phyloP scores from a whole-genome alignment of 2,329 filamentous ascomycete genomes.

The Nothophaeocryptopus gaeumannii region DNA sequence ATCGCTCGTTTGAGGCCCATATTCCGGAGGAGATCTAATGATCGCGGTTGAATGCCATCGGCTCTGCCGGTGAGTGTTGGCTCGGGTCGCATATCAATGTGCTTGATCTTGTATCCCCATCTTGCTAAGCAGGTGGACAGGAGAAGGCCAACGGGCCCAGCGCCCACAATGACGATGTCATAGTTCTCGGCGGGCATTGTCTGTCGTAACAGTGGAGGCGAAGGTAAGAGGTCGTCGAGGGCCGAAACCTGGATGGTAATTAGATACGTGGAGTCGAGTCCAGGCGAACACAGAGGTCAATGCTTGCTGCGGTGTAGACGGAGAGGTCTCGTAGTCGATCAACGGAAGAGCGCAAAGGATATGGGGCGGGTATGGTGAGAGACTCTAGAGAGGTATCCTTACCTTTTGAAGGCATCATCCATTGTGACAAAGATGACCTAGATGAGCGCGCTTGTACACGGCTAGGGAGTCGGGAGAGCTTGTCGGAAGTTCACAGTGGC shows the following conservation, averaged over 20 bases:
- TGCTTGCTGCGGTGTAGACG: constrained; percentile 5
- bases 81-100: constrained; percentile 85
- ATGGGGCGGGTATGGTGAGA: constrained; percentile 1
- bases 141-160: constrained; percentile 83
- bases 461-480: constrained; percentile 15
- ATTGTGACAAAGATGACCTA: not conserved
- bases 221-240: constrained; percentile 1
- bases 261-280: constrained; percentile 2
- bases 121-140: constrained; percentile 82
- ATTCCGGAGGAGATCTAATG: constrained; percentile 80
- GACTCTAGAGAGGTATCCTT: constrained; percentile 6
- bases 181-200: constrained; percentile 47
- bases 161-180: constrained; percentile 79
- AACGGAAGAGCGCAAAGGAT: not conserved
- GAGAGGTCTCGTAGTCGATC: too few species aligned
- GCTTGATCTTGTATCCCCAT: constrained; percentile 94
- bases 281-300: constrained; percentile 1
- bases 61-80: constrained; percentile 83
- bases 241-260: constrained; percentile 9
- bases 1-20: constrained; percentile 85
- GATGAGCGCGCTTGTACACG: constrained; percentile 16
- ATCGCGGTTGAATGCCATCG: constrained; percentile 88
- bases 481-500: too few species aligned
- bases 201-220: not conserved
- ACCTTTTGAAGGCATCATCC: constrained; percentile 15